A percentile compares a stretch with the other conserved stretches of the same genome.
phyloP scores from a whole-genome alignment of 75 land plant genomes.

The Chamaecyparis obtusa region DNA sequence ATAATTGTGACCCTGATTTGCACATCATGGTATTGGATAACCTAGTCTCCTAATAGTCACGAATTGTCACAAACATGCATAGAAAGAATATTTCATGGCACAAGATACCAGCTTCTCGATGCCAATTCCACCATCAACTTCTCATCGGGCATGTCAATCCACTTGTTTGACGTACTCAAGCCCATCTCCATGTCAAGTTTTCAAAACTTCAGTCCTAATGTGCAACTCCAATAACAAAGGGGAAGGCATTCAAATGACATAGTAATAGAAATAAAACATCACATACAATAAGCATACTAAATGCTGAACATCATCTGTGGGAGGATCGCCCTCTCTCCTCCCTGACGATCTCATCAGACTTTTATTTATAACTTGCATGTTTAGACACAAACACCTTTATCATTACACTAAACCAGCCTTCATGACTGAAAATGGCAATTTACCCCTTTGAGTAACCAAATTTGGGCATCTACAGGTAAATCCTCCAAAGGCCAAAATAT shows the following conservation, averaged over 20 bases:
- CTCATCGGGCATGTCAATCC: neutral
- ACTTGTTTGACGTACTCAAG: neutral
- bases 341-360: neutral
- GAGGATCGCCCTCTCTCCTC: neutral
- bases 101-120: neutral
- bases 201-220: neutral
- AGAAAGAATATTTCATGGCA: neutral
- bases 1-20: neutral
- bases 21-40: neutral
- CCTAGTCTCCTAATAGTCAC: neutral
- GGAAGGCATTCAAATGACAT: neutral
- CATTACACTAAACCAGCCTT: neutral
- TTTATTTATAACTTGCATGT: neutral
- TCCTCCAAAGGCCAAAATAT: neutral
- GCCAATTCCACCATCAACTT: neutral
- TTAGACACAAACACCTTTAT: neutral
- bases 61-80: neutral
- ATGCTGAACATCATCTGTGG: neutral
- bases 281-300: neutral
- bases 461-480: neutral
- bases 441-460: neutral
- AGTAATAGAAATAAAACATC: neutral
- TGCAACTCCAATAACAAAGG: neutral
- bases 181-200: neutral
- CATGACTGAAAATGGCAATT: neutral